Base-by-base conservation (phyloP, 1,284 basidiomycete genomes). In the Rhodotorula mucilaginosa region DNA sequence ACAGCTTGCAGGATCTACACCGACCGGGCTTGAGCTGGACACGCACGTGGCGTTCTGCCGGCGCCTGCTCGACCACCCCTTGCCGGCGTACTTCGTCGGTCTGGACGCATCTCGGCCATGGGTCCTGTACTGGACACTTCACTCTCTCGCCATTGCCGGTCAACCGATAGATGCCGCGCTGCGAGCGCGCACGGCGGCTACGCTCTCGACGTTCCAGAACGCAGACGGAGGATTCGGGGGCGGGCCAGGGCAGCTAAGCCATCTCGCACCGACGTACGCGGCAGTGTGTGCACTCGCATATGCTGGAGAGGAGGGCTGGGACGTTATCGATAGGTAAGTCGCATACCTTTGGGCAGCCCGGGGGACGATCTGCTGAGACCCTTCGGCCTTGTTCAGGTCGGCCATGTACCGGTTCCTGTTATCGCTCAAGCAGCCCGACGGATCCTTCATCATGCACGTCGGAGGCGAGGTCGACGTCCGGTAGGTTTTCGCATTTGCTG, bases 381-480 rank as follows among this genome's bases (percentile, higher is more conserved):
- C 49, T 21, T 18, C 7, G 16, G 21, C 89, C 88, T 73, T 88
- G 94, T 26, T 18, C 64, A 68, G 67, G 2, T n/a, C 29, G 12
- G 86, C 87, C 71, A 85, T 97, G 79, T 96, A 97, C 81, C 81
- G 86, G 6, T 98, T 95, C 83, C 94, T 98, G 82, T 87, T 96
- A 87, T 89, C 90, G 1, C 83, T 98, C 72, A 99, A 99, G 81
- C 90, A 93, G 77, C 87, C 89, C 1, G 94, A 99, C 80, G 97
- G 97, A 0, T 95, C 93, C 0, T 99, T 98, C 81, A 85, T 92
- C 39, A 96, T 99, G 21, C 88, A 93, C 31, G 84, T 88, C 63
- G 87, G 92, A 58, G 93, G 90, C 44, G 96, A 99, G 81, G 90
- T 98, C 16, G 97, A 99, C 78, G 92, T 97, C 39, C 87, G 92